Evolutionary conservation across 23 red algal species (phyloP).

Genomic region (Gracilaria caudata): DNA sequence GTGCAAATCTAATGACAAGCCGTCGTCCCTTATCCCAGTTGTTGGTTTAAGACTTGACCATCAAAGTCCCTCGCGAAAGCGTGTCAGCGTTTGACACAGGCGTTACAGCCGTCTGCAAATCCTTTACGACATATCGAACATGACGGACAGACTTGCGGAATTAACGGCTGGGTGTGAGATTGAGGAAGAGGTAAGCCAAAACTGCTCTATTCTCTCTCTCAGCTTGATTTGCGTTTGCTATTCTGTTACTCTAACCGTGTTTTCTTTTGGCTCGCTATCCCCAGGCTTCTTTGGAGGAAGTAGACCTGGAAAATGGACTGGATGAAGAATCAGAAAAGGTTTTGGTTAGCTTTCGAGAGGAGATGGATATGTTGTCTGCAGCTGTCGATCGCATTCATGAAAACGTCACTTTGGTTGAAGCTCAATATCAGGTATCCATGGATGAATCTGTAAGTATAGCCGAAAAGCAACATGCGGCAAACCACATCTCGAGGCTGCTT

Average conservation of each 20-base stretch:
- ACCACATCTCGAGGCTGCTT: slow-evolving; percentile 44
- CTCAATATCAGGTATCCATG: slow-evolving; percentile 49
- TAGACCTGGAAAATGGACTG: slow-evolving; percentile 33
- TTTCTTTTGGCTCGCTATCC: neutral
- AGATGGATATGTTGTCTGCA: slow-evolving; percentile 46
- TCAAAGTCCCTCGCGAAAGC: neutral
- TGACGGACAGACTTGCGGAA: slow-evolving; percentile 72
- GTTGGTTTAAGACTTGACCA: neutral
- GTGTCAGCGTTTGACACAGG: neutral
- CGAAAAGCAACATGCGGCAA: slow-evolving; percentile 8
- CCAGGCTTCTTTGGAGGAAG: slow-evolving; percentile 35
- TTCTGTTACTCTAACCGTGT: neutral
- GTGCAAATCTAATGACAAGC: too few relatives aligned
- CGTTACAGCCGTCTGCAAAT: neutral
- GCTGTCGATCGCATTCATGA: slow-evolving; percentile 58
- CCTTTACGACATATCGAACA: neutral
- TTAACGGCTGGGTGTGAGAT: slow-evolving; percentile 31
- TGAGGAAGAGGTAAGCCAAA: slow-evolving; percentile 25
- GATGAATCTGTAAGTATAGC: neutral
- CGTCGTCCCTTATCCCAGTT: neutral
- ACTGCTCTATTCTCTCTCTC: neutral
- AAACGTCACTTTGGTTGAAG: slow-evolving; percentile 41
- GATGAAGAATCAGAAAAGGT: slow-evolving; percentile 17
- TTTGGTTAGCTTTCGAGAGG: slow-evolving; percentile 39
- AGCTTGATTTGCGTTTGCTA: neutral